Conservation (phyloP, 78 protist genomes). For the Paulinella micropora region DNA sequence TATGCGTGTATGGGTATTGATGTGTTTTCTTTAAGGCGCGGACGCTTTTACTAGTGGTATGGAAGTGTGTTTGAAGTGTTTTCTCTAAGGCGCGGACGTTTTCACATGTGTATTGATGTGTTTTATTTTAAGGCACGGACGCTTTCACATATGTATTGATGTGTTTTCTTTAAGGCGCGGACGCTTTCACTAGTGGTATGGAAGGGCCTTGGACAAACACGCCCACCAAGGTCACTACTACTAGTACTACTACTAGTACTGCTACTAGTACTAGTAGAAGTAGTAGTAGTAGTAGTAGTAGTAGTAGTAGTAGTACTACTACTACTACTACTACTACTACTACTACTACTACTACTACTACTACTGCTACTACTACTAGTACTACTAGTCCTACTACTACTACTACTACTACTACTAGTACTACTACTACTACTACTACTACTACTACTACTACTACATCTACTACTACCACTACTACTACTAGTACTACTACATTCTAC, state of each 20-base stretch:
- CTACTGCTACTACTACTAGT: too few species aligned
- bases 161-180: conserved; percentile 5
- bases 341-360: too few species aligned
- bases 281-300: background rate
- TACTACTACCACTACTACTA: too few species aligned
- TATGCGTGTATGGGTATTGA: background rate
- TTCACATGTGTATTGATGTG: background rate
- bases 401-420: too few species aligned
- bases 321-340: too few species aligned
- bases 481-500: too few species aligned
- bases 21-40: background rate
- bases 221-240: conserved; percentile 12
- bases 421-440: too few species aligned
- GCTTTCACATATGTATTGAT: background rate
- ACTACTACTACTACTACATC: too few species aligned
- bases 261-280: background rate
- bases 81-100: background rate
- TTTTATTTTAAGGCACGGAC: background rate
- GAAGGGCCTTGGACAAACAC: conserved; percentile 52
- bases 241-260: background rate
- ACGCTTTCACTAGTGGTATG: conserved; percentile 37
- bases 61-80: background rate
- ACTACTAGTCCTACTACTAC: too few species aligned
- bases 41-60: background rate
- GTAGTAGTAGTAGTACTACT: too few species aligned